These are phyloP conservation scores for Boletus reticuloceps DNA, from an alignment of 768 basidiomycete genomes.

Conservation along the genomic window DNA sequence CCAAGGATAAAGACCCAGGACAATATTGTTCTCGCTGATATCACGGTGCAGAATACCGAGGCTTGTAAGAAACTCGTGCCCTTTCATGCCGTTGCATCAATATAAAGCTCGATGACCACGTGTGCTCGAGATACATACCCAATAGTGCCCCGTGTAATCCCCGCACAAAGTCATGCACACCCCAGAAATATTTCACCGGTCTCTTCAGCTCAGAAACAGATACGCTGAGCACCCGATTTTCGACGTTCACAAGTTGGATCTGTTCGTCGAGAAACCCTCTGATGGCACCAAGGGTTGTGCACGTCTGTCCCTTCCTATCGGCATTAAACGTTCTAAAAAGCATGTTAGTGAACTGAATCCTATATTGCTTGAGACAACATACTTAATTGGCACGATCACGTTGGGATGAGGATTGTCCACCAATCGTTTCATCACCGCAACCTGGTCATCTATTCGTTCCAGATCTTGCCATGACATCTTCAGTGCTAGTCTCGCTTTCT, in stretches of 20 bases:
- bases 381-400: not conserved
- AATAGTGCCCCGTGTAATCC: not conserved
- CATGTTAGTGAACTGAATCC: not conserved
- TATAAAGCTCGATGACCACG: not conserved
- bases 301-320: not conserved
- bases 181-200: not conserved
- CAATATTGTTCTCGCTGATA: conserved; percentile 1
- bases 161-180: not conserved
- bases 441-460: not conserved
- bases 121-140: not conserved
- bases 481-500: not conserved
- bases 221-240: not conserved
- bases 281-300: not conserved
- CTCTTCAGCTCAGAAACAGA: not conserved
- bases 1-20: not conserved
- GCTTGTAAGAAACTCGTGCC: not conserved
- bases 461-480: conserved; percentile 2
- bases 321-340: not conserved
- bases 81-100: not conserved
- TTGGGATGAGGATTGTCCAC: not conserved
- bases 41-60: not conserved
- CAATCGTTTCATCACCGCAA: not conserved
- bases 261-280: not conserved
- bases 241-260: not conserved
- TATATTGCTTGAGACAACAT: not conserved